Evolutionary conservation across 2,329 filamentous ascomycete genomes (phyloP), one percentile per base, ranked within the genome.

Genomic region (Colletotrichum coccodes): DNA sequence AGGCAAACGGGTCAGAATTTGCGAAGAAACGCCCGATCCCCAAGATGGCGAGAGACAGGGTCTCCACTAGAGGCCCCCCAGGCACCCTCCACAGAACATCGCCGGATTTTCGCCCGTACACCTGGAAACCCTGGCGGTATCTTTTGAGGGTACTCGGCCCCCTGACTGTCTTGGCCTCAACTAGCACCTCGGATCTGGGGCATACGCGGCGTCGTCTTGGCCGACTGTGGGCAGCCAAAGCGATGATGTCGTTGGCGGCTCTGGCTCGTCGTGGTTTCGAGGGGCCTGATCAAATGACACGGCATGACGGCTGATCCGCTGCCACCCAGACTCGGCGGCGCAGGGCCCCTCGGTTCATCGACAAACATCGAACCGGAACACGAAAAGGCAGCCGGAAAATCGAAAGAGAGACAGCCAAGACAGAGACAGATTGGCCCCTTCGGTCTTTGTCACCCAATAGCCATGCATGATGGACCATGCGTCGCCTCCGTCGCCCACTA

Each of bases 291-390:
- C 21, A 21, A 54, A 30, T 14, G 65, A 44, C 32, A 30, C n/a
- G 26, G 16, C 23, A 28, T 38, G 30, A 34, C 34, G 54, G 47
- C 28, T 38, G 28, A 54, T 60, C 34, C 47, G 49, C 65, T 56
- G 65, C 61, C 61, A 60, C 21, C 32, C 56, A 44, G 5, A 44
- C 38, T 12, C 34, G 21, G 42, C 30, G 28, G 44, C 40, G 54
- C 54, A 65, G 44, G 61, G 40, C 42, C 65, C 49, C 9, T 60
- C n/a, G 9, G 34, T 68, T 56, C 61, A 50, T 65, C 28, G 9
- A 30, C 54, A 42, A 44, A 59, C 21, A 50, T 63, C 34, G n/a
- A 53, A 36, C 54, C 26, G 61, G 61, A 47, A 65, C 49, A 23
- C 16, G 23, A 32, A 3, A 40, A 56, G 32, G 38, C 0, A 30